Conservation (phyloP, 2,329 filamentous ascomycete genomes). For the Ophiosphaerella narmari region DNA sequence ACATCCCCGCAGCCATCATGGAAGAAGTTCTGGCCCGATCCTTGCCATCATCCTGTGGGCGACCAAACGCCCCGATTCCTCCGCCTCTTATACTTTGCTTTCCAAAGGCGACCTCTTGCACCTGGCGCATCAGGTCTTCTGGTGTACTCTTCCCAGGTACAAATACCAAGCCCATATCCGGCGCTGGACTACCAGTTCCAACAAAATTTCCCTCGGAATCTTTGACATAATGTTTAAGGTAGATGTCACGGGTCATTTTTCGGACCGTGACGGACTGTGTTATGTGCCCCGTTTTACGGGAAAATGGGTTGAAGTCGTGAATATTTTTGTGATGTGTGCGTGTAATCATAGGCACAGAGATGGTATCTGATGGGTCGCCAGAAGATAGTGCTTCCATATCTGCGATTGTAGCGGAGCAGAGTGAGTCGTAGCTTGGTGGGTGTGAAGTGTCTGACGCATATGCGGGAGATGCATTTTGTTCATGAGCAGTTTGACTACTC, state of each 20-base stretch:
- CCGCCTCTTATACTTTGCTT: slow-evolving; percentile 15
- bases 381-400: slow-evolving; percentile 6
- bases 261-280: slow-evolving; percentile 9
- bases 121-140: slow-evolving; percentile 34
- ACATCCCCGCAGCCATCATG: background rate
- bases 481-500: background rate
- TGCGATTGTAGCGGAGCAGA: background rate
- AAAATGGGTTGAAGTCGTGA: slow-evolving; percentile 20
- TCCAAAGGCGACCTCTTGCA: slow-evolving; percentile 29
- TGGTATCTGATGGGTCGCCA: slow-evolving; percentile 15
- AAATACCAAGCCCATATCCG: slow-evolving; percentile 33
- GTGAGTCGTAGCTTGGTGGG: slow-evolving; percentile 13
- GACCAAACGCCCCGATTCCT: slow-evolving; percentile 14
- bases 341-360: slow-evolving; percentile 16
- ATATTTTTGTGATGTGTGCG: slow-evolving; percentile 10
- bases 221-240: slow-evolving; percentile 37
- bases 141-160: slow-evolving; percentile 33
- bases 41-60: background rate
- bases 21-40: background rate
- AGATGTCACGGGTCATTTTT: slow-evolving; percentile 28
- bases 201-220: slow-evolving; percentile 34
- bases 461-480: slow-evolving; percentile 5
- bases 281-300: slow-evolving; percentile 8
- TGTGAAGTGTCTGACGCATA: slow-evolving; percentile 2
- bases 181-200: slow-evolving; percentile 26